Base-by-base conservation (phyloP, 306 rosid genomes). In the Cotoneaster glaucophyllus region DNA sequence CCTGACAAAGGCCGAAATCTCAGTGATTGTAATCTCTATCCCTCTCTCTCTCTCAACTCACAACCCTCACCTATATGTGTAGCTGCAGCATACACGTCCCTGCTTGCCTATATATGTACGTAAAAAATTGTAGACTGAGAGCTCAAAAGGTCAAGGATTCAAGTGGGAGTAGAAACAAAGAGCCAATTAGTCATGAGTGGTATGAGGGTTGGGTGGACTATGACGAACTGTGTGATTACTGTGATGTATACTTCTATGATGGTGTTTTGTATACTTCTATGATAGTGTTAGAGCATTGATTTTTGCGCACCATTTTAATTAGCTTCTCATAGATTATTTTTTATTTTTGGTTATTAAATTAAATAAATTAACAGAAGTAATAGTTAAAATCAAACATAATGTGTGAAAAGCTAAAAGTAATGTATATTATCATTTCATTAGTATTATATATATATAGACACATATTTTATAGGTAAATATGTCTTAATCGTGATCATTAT, bases 1-100 rank as follows among this genome's bases (percentile, higher is more conserved):
- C 59, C 48, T 39, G 76, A 70, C 80, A 43, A 58, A 11, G 34
- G 59, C 19, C 83, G 45, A 79, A 67, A 74, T 70, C 77, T 58
- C 62, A 56, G 83, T 50, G n/a, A 18, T 28, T 43, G 26, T 74
- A 34, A 19, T 57, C 63, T 57, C 63, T 57, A 5, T 57, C 28
- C n/a, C 26, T 22, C 63, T 57, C 29, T 57, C 29, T 57, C 29
- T 57, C 63, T 57, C 63, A 48, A n/a, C 69, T 70, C 56, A 44
- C 39, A 43, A 39, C 21, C 22, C 59, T 68, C 70, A 12, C n/a
- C 14, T 18, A 52, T 53, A 31, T n/a, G 11, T 32, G 26, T 65
- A 31, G 43, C 22, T 29, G 43, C 67, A 3, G 70, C 70, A 11
- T 10, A 19, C 70, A 65, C 50, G 48, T 65, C 70, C 50, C 4